These are phyloP conservation scores for Aphanomyces euteiches DNA, from an alignment of 352 stramenopile genomes.

Conservation along the genomic window DNA sequence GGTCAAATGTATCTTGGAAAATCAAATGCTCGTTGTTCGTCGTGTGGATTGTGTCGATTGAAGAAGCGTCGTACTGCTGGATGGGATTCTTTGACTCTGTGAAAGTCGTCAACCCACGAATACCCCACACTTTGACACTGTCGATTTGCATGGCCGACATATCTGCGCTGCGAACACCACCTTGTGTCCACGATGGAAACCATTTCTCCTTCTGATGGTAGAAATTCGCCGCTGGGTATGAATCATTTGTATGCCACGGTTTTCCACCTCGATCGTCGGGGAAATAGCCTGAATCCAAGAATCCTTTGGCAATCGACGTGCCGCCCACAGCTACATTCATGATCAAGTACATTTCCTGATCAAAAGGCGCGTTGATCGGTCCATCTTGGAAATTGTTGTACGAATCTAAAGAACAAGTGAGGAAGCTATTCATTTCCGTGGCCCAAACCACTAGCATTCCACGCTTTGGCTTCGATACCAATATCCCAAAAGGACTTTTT, in stretches of 20 bases:
- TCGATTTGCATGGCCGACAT: slow-evolving; percentile 27
- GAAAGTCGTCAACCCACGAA: slow-evolving; percentile 21
- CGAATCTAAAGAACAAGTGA: slow-evolving; percentile 13
- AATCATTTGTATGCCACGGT: slow-evolving; percentile 27
- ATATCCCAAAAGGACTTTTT: slow-evolving; percentile 28
- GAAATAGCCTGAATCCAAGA: slow-evolving; percentile 20
- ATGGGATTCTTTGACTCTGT: slow-evolving; percentile 25
- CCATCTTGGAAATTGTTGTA: slow-evolving; percentile 27
- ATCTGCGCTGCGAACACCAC: neutral
- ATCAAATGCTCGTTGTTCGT: slow-evolving; percentile 10
- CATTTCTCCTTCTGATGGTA: slow-evolving; percentile 20
- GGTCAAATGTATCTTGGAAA: slow-evolving; percentile 19
- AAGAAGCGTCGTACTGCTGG: slow-evolving; percentile 6
- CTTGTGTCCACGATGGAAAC: slow-evolving; percentile 19
- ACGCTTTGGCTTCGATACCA: slow-evolving; percentile 10
- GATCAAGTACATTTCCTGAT: slow-evolving; percentile 29
- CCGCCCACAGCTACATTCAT: slow-evolving; percentile 22
- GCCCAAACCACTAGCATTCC: slow-evolving; percentile 10
- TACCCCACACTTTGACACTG: slow-evolving; percentile 27
- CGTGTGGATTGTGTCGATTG: neutral
- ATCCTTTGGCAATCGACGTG: slow-evolving; percentile 27
- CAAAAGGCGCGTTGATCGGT: slow-evolving; percentile 26
- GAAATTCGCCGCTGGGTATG: slow-evolving; percentile 15
- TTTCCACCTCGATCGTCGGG: slow-evolving; percentile 18
- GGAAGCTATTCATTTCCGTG: neutral